Base-by-base conservation (phyloP, 192 early-diverging fungal genomes). In the Entophlyctis luteolus region DNA sequence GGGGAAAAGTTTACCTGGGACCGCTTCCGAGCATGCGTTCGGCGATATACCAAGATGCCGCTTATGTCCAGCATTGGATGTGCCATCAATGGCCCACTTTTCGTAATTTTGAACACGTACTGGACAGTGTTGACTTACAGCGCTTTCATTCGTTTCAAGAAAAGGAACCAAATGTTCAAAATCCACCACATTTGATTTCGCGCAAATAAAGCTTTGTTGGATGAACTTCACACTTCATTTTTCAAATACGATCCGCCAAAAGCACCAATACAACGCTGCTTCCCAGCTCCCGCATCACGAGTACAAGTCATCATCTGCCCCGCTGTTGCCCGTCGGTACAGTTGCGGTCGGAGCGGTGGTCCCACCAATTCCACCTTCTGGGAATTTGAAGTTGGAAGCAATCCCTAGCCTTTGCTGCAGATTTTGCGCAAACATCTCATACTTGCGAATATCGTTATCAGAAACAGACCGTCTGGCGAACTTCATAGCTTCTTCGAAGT, bases 361-460 rank as follows among this genome's bases (percentile, higher is more conserved):
- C 1, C 76, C 67, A 48, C 68, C 47, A 32, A 69, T 50, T 33
- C 67, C 67, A 22, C 67, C 71, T 63, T 88, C 85, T 31, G 96
- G 94, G 90, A 98, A 98, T 86, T 95, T 96, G 85, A 98, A 98
- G 22, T 83, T 83, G 35, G 67, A 54, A 48, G 92, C 95, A 79
- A 95, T 91, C 37, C 96, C 96, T 37, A 92, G 90, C 34, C 90
- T 83, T 78, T 94, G 93, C 78, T 97, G 95, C 75, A 98, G 79
- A 78, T 95, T 98, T 73, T 95, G 94, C 18, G 96, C 90, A 88
- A 98, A 98, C 92, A 96, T 95, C 83, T 98, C 95, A 79, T 98
- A 98, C 79, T 90, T 93, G 74, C 94, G 94, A 65, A 98, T 95
- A 68, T 98, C 96, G 68, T 88, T 92, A 73, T 97, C 94, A 56